A percentile compares a stretch with the other conserved stretches of the same genome.
These are phyloP conservation scores for Hypoxylon sp. DNA, from an alignment of 2,329 filamentous ascomycete genomes.

Conservation along the genomic window DNA sequence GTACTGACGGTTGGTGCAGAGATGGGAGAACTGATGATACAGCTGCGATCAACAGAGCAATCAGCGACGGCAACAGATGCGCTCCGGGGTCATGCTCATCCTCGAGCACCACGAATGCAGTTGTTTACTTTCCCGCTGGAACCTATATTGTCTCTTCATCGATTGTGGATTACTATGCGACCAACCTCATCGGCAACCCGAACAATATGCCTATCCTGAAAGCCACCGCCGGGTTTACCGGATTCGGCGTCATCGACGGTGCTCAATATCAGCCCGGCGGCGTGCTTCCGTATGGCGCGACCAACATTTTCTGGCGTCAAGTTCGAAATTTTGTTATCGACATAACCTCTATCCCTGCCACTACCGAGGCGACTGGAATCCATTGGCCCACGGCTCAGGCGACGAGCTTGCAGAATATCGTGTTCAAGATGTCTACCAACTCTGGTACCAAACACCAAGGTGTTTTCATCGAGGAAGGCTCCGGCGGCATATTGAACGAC, in stretches of 20 bases:
- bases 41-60: conserved; percentile 48
- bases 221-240: conserved; percentile 58
- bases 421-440: conserved; percentile 58
- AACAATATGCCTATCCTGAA: conserved; percentile 59
- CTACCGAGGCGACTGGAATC: conserved; percentile 60
- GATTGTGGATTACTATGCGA: conserved; percentile 80
- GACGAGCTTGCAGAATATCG: conserved; percentile 65
- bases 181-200: conserved; percentile 65
- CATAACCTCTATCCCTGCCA: conserved; percentile 57
- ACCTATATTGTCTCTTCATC: conserved; percentile 77
- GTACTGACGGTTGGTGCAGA: conserved; percentile 23
- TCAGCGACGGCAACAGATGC: conserved; percentile 42
- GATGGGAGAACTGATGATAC: conserved; percentile 47
- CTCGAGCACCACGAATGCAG: conserved; percentile 41
- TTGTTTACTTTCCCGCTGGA: conserved; percentile 52
- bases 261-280: conserved; percentile 54
- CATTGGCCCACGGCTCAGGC: conserved; percentile 75
- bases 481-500: conserved; percentile 73
- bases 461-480: conserved; percentile 70
- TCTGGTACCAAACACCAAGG: conserved; percentile 61
- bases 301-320: conserved; percentile 67
- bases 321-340: conserved; percentile 66
- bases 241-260: conserved; percentile 57
- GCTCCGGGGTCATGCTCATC: conserved; percentile 40
- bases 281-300: conserved; percentile 57